A percentile compares a stretch with the other conserved stretches of the same genome.
These are phyloP conservation scores for Furcasterigmium furcatum DNA, from an alignment of 2,329 filamentous ascomycete genomes.

Conservation along the genomic window DNA sequence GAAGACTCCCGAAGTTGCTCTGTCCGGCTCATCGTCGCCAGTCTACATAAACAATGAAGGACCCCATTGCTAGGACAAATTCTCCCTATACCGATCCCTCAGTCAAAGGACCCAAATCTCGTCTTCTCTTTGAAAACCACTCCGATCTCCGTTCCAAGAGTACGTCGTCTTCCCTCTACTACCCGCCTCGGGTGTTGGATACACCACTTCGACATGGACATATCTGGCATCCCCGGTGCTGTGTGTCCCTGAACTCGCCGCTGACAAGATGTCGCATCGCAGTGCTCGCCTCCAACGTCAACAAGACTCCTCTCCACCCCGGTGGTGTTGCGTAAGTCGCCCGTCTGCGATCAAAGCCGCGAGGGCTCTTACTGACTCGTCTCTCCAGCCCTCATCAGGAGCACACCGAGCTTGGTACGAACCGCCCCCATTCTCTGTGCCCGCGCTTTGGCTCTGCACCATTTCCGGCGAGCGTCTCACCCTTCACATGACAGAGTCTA, in stretches of 20 bases:
- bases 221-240: not conserved
- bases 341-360: not conserved
- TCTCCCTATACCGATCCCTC: conserved; percentile 34
- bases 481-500: conserved; percentile 1
- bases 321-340: conserved; percentile 79
- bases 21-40: not conserved
- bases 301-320: conserved; percentile 91
- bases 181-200: not conserved
- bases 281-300: conserved; percentile 64
- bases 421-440: too few relatives aligned
- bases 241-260: not conserved
- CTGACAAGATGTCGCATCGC: conserved; percentile 6
- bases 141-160: conserved; percentile 34
- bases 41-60: conserved; percentile 32
- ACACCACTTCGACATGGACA: not conserved
- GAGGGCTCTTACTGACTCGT: not conserved
- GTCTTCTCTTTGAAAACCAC: conserved; percentile 29
- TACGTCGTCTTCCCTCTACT: conserved; percentile 21
- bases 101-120: conserved; percentile 35
- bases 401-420: conserved; percentile 93
- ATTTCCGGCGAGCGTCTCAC: not conserved
- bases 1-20: not conserved
- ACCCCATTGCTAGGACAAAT: conserved; percentile 32
- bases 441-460: too few relatives aligned
- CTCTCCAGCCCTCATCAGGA: conserved; percentile 68